phyloP scores from a whole-genome alignment of 768 basidiomycete genomes.

The Boletellus ananiceps region DNA sequence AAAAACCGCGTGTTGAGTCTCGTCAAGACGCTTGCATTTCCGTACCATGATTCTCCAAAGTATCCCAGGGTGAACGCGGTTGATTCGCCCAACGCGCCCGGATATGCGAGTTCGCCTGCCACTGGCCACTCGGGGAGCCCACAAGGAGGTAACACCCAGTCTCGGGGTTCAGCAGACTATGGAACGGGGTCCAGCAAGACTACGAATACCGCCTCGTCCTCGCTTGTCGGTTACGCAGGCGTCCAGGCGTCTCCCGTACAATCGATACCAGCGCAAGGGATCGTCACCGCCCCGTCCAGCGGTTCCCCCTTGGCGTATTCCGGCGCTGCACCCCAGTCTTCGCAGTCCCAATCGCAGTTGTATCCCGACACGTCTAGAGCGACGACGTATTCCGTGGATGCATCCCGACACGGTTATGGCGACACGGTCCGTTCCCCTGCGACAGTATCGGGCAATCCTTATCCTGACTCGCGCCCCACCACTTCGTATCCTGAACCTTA shows the following conservation, averaged over 20 bases:
- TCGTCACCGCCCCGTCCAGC: constrained; percentile 17
- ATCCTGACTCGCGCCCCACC: constrained; percentile 22
- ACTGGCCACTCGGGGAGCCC: constrained; percentile 59
- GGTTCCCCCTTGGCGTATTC: constrained; percentile 25
- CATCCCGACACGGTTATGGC: constrained; percentile 21
- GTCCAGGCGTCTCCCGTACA: constrained; percentile 22
- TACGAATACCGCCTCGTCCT: constrained; percentile 15
- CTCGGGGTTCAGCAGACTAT: constrained; percentile 26
- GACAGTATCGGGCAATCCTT: constrained; percentile 24
- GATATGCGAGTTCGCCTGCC: constrained; percentile 48
- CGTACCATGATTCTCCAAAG: constrained; percentile 68
- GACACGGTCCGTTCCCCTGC: constrained; percentile 18
- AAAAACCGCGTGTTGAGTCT: constrained; percentile 58
- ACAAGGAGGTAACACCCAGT: constrained; percentile 22
- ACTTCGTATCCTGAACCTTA: constrained; percentile 25
- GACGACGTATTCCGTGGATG: constrained; percentile 17
- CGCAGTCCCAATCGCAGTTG: constrained; percentile 23
- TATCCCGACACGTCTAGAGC: constrained; percentile 23
- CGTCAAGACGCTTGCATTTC: constrained; percentile 75
- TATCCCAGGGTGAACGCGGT: constrained; percentile 42
- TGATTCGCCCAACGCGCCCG: constrained; percentile 47
- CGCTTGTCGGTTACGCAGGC: constrained; percentile 24
- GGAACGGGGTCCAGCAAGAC: constrained; percentile 18
- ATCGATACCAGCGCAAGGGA: constrained; percentile 17
- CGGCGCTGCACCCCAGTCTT: constrained; percentile 16